Base-by-base conservation (phyloP, 139 green algal species). In the Micractinium sp. region DNA sequence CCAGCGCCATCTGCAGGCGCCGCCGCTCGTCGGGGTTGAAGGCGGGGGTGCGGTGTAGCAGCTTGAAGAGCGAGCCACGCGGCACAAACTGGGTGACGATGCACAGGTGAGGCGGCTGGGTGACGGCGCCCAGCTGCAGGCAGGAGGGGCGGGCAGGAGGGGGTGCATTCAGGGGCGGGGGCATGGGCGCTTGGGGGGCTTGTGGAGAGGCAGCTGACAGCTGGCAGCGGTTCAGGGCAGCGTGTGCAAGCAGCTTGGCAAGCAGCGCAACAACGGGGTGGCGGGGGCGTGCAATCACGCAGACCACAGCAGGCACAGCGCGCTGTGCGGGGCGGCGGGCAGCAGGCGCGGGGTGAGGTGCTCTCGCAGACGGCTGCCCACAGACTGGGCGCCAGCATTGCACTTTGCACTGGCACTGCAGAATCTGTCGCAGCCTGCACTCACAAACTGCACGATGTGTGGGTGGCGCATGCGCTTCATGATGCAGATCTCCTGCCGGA, bases 21-120 rank as follows among this genome's bases (percentile, higher is more conserved):
- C 95, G 91, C 35, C 89, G 81, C 36, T 95, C 90, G 86, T 97
- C 94, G 0, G 96, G 87, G 47, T 87, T 82, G 36, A 81, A 83
- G 61, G 87, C 66, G 77, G 80, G 75, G 2, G 60, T 78, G 90
- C 92, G 89, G 92, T 97, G 95, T 63, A 97, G 89, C 38, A 97
- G 75, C 29, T 90, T 89, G 90, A 94, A 97, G 36, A 96, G 92
- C n/a, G 90, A 94, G 29, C 95, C 94, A 5, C 94, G 89, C 29
- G 92, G 90, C 16, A 95, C 83, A 69, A 95, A 97, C 60, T 97
- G 93, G 13, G 94, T 97, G 69, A 98, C 93, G 84, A 98, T 98
- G 85, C 88, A 94, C 47, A 98, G 91, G 90, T 96, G 93, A 14
- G 94, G 92, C 18, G 93, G 92, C 83, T 88, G 85, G 0, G 92